Conservation (phyloP, 139 green algal genomes). For the Edaphochlamys debaryana region DNA sequence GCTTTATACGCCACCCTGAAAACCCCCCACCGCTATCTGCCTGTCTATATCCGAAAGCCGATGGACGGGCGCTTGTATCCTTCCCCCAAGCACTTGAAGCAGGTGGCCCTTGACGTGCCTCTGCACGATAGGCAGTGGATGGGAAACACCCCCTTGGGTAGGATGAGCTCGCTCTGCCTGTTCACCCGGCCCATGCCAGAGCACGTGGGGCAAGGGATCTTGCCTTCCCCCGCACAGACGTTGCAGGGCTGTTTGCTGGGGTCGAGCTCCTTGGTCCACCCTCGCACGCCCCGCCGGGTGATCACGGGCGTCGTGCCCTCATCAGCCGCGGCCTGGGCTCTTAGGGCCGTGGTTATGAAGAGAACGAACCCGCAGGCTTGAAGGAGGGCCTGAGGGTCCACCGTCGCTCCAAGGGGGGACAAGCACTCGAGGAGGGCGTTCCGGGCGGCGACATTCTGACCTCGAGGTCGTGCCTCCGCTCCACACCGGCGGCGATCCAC, state of each 20-base stretch:
- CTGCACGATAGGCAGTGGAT: background rate
- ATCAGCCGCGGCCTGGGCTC: too few relatives aligned
- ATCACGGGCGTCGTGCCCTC: background rate
- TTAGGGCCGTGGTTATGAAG: too few relatives aligned
- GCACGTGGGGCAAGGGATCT: slow-evolving; percentile 6
- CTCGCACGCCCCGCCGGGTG: background rate
- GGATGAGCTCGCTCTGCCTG: background rate
- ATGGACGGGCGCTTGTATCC: background rate
- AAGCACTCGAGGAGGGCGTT: too few relatives aligned
- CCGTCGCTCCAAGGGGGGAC: too few relatives aligned
- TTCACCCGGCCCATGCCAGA: slow-evolving; percentile 10
- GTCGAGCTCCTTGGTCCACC: background rate
- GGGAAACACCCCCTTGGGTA: slow-evolving; percentile 23
- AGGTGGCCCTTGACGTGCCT: background rate
- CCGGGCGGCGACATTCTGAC: too few relatives aligned
- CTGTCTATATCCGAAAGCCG: slow-evolving; percentile 24
- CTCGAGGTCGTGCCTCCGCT: too few relatives aligned
- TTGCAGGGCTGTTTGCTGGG: background rate
- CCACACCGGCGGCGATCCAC: too few relatives aligned
- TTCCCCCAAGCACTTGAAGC: background rate
- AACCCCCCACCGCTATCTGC: too few relatives aligned
- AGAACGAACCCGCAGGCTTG: too few relatives aligned
- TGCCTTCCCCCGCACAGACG: background rate
- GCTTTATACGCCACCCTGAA: too few relatives aligned
- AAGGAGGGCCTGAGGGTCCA: too few relatives aligned